phyloP scores from a whole-genome alignment of 1,284 basidiomycete species.

The Moesziomyces sp. region DNA sequence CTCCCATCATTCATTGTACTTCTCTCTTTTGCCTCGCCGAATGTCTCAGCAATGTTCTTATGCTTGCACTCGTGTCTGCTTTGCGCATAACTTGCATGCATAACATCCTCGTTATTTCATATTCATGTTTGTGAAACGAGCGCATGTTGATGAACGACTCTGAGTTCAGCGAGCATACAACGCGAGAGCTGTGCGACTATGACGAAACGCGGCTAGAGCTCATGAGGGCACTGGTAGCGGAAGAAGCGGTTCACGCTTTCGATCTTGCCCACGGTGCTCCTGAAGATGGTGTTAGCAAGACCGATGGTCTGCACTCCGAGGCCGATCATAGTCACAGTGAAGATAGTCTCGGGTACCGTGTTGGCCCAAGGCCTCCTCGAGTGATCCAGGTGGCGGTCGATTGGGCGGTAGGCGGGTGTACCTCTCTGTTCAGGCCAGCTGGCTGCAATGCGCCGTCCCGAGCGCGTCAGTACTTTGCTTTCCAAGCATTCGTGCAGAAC shows the following conservation, averaged over 20 bases:
- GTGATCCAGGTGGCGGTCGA: constrained; percentile 8
- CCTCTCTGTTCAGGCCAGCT: constrained; percentile 17
- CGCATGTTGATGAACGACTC: not conserved
- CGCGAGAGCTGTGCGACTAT: not conserved
- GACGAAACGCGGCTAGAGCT: not conserved
- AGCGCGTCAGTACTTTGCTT: not conserved
- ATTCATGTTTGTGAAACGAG: too few species aligned
- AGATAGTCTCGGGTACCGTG: constrained; percentile 13
- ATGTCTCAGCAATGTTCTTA: too few species aligned
- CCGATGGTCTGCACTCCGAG: constrained; percentile 18
- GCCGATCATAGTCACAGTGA: constrained; percentile 17
- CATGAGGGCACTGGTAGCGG: constrained; percentile 19
- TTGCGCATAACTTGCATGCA: too few species aligned
- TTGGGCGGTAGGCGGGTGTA: constrained; percentile 12
- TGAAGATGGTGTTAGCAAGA: constrained; percentile 15
- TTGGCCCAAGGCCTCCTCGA: constrained; percentile 16
- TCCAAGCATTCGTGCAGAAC: not conserved
- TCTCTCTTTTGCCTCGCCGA: not conserved
- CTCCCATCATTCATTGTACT: not conserved
- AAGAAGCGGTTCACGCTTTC: constrained; percentile 5
- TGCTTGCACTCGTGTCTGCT: too few species aligned
- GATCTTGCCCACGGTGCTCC: constrained; percentile 14
- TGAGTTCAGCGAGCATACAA: not conserved
- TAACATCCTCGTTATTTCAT: too few species aligned
- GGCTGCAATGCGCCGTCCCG: not conserved